Percentiles rank a stretch among this genome's conserved stretches.
phyloP scores from a whole-genome alignment of 371 early-diverging fungal genomes.

The Thermomucor indicae-seudaticae region DNA sequence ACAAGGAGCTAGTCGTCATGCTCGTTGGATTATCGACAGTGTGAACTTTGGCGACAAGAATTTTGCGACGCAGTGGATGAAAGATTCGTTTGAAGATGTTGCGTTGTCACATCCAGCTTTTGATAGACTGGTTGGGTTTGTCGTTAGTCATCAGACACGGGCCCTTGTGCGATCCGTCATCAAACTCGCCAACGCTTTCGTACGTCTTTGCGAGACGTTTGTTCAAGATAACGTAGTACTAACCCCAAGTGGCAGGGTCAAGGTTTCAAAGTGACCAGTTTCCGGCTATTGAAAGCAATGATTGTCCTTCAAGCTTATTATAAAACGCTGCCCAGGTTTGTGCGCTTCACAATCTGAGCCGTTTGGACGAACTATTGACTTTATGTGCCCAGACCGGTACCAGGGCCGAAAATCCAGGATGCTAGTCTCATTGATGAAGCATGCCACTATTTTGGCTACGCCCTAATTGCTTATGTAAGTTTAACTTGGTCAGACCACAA shows the following conservation, averaged over 20 bases:
- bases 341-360: neutral
- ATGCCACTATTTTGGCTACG: slow-evolving; percentile 25
- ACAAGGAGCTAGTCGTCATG: slow-evolving; percentile 18
- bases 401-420: slow-evolving; percentile 8
- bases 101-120: slow-evolving; percentile 33
- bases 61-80: slow-evolving; percentile 42
- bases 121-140: slow-evolving; percentile 33
- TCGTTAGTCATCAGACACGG: slow-evolving; percentile 33
- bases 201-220: slow-evolving; percentile 2
- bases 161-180: slow-evolving; percentile 37
- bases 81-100: slow-evolving; percentile 37
- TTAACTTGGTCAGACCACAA: neutral
- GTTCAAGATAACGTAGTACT: neutral
- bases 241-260: slow-evolving; percentile 49
- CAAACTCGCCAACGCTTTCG: slow-evolving; percentile 36
- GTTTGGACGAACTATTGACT: neutral
- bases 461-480: slow-evolving; percentile 26
- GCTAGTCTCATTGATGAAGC: slow-evolving; percentile 12
- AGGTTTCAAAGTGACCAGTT: slow-evolving; percentile 32
- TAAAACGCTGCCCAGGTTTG: slow-evolving; percentile 9
- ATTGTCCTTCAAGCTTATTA: slow-evolving; percentile 14
- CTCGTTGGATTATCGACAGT: slow-evolving; percentile 30
- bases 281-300: slow-evolving; percentile 16
- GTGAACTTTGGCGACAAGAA: slow-evolving; percentile 40
- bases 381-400: neutral